Conservation (phyloP, 345 rosid species). For the Camelina sativa region DNA sequence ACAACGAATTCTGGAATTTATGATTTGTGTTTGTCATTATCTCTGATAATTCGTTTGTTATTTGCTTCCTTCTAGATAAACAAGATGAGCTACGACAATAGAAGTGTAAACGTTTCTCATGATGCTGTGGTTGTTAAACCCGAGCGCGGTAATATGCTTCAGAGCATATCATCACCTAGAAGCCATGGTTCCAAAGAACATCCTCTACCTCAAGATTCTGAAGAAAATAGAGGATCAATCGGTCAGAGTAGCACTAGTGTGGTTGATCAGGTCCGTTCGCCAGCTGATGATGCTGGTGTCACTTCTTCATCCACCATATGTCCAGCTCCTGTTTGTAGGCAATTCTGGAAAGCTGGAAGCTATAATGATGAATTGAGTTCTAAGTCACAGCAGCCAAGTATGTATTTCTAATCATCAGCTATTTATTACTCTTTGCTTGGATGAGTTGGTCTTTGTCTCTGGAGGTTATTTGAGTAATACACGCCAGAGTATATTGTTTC, state of each 20-base stretch:
- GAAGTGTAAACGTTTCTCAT: constrained; percentile 42
- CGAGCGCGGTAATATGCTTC: constrained; percentile 49
- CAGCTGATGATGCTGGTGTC: constrained; percentile 68
- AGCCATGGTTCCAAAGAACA: constrained; percentile 37
- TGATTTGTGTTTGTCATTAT: constrained; percentile 22
- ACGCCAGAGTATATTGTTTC: not conserved
- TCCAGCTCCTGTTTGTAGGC: constrained; percentile 81
- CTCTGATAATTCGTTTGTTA: constrained; percentile 23
- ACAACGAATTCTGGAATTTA: not conserved
- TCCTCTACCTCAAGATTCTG: constrained; percentile 52
- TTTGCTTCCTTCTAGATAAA: constrained; percentile 10
- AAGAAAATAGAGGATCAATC: constrained; percentile 60
- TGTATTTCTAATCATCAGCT: constrained; percentile 30
- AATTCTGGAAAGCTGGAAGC: constrained; percentile 94
- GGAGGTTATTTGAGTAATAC: not conserved
- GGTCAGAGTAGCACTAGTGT: constrained; percentile 62
- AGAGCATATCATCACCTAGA: constrained; percentile 20
- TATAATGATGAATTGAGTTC: constrained; percentile 57
- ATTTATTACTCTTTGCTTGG: constrained; percentile 24
- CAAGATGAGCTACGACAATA: constrained; percentile 46
- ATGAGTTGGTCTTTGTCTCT: not conserved
- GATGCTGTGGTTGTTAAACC: constrained; percentile 53
- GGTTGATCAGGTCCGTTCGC: constrained; percentile 74
- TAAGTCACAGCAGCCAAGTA: constrained; percentile 66
- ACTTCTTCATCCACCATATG: constrained; percentile 59